Conservation (phyloP, 257 asterid genomes). For the Plectranthus barbatus region DNA sequence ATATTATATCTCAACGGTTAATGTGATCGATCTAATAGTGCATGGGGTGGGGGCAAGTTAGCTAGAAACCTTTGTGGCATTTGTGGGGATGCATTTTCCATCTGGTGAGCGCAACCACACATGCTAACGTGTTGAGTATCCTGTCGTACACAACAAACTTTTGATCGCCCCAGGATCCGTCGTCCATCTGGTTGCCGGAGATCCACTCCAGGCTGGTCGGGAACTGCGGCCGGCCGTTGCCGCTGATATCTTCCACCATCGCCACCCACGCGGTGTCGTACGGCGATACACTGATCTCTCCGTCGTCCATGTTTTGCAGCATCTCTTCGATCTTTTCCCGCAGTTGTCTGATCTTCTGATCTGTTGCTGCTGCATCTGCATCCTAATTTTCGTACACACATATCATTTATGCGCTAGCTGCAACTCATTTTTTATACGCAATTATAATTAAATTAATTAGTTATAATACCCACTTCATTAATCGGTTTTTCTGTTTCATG, state of each 20-base stretch:
- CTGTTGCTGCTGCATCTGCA: not conserved
- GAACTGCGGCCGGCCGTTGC: constrained; percentile 47
- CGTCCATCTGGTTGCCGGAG: constrained; percentile 45
- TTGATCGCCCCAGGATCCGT: constrained; percentile 67
- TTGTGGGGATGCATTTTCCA: constrained; percentile 54
- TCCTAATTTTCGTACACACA: too few species aligned
- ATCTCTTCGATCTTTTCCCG: constrained; percentile 22
- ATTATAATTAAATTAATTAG: too few species aligned
- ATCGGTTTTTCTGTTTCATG: too few species aligned
- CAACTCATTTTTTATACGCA: too few species aligned
- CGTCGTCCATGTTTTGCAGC: constrained; percentile 53
- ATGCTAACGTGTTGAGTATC: constrained; percentile 56
- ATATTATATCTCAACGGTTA: too few species aligned
- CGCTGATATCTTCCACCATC: constrained; percentile 44
- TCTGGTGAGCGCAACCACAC: constrained; percentile 55
- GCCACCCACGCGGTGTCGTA: constrained; percentile 92
- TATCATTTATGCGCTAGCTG: too few species aligned
- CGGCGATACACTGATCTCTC: constrained; percentile 51
- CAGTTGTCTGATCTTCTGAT: constrained; percentile 15
- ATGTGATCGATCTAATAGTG: too few species aligned
- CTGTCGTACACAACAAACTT: constrained; percentile 49
- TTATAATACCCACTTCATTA: too few species aligned
- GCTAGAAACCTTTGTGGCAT: constrained; percentile 20
- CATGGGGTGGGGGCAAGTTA: too few species aligned
- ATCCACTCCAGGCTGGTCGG: constrained; percentile 51